phyloP scores from a whole-genome alignment of 1,139 yeast species.

The Candida sojae region DNA sequence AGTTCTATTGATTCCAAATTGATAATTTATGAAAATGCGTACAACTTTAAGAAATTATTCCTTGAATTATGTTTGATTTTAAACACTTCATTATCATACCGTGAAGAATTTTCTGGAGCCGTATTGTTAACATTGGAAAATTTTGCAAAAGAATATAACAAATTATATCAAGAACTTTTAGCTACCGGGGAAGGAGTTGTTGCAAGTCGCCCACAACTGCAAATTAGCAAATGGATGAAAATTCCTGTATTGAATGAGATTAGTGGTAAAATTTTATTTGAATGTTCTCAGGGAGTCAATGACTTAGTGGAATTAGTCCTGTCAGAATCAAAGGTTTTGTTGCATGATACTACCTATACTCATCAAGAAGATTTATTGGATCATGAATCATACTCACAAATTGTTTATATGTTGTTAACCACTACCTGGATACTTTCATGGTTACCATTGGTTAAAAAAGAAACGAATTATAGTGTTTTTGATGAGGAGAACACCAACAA shows the following conservation, averaged over 20 bases:
- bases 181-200: conserved; percentile 19
- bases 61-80: conserved; percentile 53
- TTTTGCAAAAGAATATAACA: conserved; percentile 32
- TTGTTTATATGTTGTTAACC: conserved; percentile 51
- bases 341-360: conserved; percentile 17
- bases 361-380: conserved; percentile 46
- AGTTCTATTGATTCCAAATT: conserved; percentile 7
- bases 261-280: conserved; percentile 29
- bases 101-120: conserved; percentile 52
- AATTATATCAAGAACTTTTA: conserved; percentile 33
- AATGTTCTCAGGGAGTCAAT: not conserved
- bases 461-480: conserved; percentile 32
- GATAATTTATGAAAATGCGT: conserved; percentile 48
- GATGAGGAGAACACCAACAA: conserved; percentile 26
- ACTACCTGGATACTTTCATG: conserved; percentile 52
- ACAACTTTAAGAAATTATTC: conserved; percentile 55
- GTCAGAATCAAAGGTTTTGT: conserved; percentile 39
- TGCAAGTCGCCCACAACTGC: conserved; percentile 25
- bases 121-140: conserved; percentile 38
- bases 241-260: conserved; percentile 36
- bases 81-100: conserved; percentile 61
- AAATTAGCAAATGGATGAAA: conserved; percentile 47
- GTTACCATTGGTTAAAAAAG: conserved; percentile 55
- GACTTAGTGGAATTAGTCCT: conserved; percentile 17
- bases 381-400: conserved; percentile 46